These are phyloP conservation scores for Prunus mira DNA, from an alignment of 306 rosid species.

Conservation along the genomic window DNA sequence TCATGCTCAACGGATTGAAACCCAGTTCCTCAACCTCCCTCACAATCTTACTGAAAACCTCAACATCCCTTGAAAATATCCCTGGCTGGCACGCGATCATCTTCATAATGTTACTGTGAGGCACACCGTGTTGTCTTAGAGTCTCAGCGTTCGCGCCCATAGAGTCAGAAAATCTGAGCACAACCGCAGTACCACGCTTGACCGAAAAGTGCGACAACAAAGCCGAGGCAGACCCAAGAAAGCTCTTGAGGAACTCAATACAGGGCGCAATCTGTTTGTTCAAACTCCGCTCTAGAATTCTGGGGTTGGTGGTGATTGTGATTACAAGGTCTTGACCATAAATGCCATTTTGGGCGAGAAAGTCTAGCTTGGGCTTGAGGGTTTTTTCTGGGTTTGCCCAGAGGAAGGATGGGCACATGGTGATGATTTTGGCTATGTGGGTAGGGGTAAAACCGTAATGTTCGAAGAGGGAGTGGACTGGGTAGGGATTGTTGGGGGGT, in stretches of 20 bases:
- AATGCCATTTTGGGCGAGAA: slow-evolving; percentile 16
- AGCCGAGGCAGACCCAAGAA: neutral
- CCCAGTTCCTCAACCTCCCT: slow-evolving; percentile 10
- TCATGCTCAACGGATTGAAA: slow-evolving; percentile 15
- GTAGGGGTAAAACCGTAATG: slow-evolving; percentile 21
- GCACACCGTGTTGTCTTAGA: slow-evolving; percentile 12
- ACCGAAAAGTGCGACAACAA: slow-evolving; percentile 3
- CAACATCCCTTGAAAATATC: slow-evolving; percentile 5
- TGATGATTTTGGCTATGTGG: slow-evolving; percentile 7
- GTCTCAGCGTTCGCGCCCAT: slow-evolving; percentile 18
- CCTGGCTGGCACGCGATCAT: neutral
- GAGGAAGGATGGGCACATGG: neutral
- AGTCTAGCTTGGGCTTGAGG: slow-evolving; percentile 24
- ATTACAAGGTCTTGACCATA: neutral
- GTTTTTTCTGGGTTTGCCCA: neutral
- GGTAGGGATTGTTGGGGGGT: neutral
- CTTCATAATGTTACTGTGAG: neutral
- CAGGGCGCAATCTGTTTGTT: slow-evolving; percentile 18
- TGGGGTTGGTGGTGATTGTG: slow-evolving; percentile 2
- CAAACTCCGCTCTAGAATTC: slow-evolving; percentile 14
- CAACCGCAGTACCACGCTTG: slow-evolving; percentile 12
- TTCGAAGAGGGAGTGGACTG: slow-evolving; percentile 15
- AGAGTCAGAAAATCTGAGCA: slow-evolving; percentile 4
- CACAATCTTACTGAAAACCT: slow-evolving; percentile 6
- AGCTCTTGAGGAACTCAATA: slow-evolving; percentile 15